These are phyloP conservation scores for Spizellomyces sp. DNA, from an alignment of 192 early-diverging fungal species.

Conservation along the genomic window DNA sequence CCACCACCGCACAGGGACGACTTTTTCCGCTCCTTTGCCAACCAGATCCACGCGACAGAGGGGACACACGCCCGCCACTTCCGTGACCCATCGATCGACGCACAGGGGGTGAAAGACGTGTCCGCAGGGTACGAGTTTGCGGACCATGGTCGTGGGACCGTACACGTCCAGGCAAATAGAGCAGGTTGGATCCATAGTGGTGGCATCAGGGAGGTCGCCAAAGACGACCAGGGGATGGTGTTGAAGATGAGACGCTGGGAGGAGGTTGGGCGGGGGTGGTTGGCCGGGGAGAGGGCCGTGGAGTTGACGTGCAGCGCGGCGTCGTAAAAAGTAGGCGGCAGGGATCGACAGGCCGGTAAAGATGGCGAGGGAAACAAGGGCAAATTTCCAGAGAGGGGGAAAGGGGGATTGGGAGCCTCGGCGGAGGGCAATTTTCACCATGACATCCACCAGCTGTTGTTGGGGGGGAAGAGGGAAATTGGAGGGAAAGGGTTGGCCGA, in stretches of 20 bases:
- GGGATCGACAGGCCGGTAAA: constrained; percentile 13
- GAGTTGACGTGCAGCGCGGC: constrained; percentile 5
- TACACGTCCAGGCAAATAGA: constrained; percentile 24
- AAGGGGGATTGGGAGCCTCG: not conserved
- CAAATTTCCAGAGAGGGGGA: constrained; percentile 24
- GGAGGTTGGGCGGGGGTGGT: not conserved
- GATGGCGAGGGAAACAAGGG: constrained; percentile 23
- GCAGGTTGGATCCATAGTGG: not conserved
- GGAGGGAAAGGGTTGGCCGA: constrained; percentile 8
- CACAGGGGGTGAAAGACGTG: constrained; percentile 20
- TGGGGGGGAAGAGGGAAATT: constrained; percentile 5
- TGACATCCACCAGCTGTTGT: not conserved
- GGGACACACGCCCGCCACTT: constrained; percentile 21
- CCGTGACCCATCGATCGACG: constrained; percentile 24
- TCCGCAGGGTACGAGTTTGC: constrained; percentile 7
- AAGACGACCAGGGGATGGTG: not conserved
- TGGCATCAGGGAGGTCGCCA: not conserved
- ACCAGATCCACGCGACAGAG: constrained; percentile 15
- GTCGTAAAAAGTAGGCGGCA: constrained; percentile 10
- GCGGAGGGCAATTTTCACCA: constrained; percentile 17
- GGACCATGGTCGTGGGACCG: constrained; percentile 1
- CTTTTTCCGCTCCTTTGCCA: not conserved
- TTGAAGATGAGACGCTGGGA: not conserved
- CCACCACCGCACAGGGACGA: too few species aligned
- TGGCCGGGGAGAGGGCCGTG: not conserved